Evolutionary conservation across 768 basidiomycete species (phyloP).

Genomic region (Mycena crocata): DNA sequence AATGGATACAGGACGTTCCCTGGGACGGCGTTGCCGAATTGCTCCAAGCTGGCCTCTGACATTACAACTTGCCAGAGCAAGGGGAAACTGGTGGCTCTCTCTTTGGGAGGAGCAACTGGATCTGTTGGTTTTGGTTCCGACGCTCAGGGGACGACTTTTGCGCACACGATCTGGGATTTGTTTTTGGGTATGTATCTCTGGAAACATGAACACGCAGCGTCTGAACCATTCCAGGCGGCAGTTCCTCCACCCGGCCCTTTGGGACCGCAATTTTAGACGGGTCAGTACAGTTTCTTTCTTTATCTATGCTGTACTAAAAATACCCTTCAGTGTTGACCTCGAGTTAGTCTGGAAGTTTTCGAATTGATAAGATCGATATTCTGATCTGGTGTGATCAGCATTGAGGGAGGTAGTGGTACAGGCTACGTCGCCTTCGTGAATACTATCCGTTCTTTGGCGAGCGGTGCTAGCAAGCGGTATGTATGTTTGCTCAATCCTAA

Average conservation of each 20-base stretch:
- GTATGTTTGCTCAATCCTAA: conserved; percentile 1
- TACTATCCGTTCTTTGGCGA: conserved; percentile 62
- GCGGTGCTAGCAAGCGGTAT: conserved; percentile 65
- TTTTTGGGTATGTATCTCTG: conserved; percentile 62
- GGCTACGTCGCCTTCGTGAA: conserved; percentile 68
- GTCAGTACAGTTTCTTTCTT: conserved; percentile 46
- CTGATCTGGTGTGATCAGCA: conserved; percentile 37
- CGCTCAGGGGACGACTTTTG: conserved; percentile 67
- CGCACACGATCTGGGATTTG: conserved; percentile 76
- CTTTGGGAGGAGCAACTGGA: conserved; percentile 72
- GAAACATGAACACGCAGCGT: no score
- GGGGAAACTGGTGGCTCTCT: conserved; percentile 70
- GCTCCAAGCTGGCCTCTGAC: conserved; percentile 67
- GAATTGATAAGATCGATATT: not conserved
- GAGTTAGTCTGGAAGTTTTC: conserved; percentile 49
- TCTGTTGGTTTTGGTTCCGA: conserved; percentile 70
- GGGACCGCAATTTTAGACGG: conserved; percentile 80
- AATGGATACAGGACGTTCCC: no score
- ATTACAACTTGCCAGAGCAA: conserved; percentile 74
- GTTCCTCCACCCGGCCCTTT: conserved; percentile 72
- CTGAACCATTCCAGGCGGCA: conserved; percentile 37
- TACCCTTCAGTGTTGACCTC: conserved; percentile 64
- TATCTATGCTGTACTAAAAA: not conserved
- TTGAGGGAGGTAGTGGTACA: conserved; percentile 71
- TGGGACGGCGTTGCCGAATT: conserved; percentile 72